Percentiles rank a stretch among this genome's conserved stretches.
Evolutionary conservation across 179 eudicot species (phyloP).

Genomic region (Beta macrorhiza): DNA sequence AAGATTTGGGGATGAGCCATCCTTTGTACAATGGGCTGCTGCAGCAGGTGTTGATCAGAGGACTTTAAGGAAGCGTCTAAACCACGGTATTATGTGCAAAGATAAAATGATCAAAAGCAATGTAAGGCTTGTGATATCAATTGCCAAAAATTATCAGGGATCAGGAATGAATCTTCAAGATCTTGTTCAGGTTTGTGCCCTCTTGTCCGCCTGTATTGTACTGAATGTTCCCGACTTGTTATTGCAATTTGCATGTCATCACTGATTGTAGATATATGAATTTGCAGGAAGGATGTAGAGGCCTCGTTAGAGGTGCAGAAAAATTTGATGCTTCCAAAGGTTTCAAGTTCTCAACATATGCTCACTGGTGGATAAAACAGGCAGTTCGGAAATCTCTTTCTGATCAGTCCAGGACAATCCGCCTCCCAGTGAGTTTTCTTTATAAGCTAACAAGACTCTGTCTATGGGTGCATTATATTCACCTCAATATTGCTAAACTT

Average conservation of each 20-base stretch:
- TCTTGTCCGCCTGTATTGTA: neutral
- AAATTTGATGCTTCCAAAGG: conserved; percentile 97
- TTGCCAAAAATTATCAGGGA: conserved; percentile 89
- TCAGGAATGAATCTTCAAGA: conserved; percentile 85
- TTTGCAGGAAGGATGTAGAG: conserved; percentile 90
- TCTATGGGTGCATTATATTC: no score
- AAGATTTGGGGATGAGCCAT: conserved; percentile 60
- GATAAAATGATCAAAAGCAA: conserved; percentile 93
- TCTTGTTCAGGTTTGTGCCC: conserved; percentile 77
- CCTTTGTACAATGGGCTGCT: conserved; percentile 79
- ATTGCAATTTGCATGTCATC: neutral
- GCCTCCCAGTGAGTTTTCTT: conserved; percentile 65
- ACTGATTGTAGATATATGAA: neutral
- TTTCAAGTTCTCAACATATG: conserved; percentile 94
- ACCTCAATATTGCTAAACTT: no score
- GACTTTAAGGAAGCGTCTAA: conserved; percentile 66
- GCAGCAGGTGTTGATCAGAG: conserved; percentile 79
- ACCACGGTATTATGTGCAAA: conserved; percentile 71
- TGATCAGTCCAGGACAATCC: conserved; percentile 81
- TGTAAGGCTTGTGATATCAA: conserved; percentile 86
- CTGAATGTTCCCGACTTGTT: neutral
- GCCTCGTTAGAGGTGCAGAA: conserved; percentile 83
- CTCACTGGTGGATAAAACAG: conserved; percentile 99
- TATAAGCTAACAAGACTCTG: no score
- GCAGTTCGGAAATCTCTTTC: conserved; percentile 87